Evolutionary conservation across 371 early-diverging fungal species (phyloP).

Genomic region (Mucor mucedo): DNA sequence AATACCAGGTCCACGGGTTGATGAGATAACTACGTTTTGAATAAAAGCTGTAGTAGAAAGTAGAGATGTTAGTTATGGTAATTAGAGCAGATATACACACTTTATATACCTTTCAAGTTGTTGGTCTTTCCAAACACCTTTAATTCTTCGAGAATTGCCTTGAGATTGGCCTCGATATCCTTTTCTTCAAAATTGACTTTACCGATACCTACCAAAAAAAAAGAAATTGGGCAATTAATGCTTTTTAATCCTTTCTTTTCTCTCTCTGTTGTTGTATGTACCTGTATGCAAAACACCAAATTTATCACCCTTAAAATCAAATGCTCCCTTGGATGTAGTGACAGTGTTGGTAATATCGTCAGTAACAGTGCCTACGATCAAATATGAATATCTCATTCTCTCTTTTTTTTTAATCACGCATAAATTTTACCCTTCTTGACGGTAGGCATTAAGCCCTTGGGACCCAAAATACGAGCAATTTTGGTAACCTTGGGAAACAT

Average conservation of each 20-base stretch:
- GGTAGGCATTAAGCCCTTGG: slow-evolving; percentile 95
- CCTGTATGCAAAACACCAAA: slow-evolving; percentile 72
- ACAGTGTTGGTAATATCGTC: slow-evolving; percentile 70
- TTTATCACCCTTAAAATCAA: slow-evolving; percentile 81
- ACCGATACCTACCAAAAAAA: slow-evolving; percentile 38
- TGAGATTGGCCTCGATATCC: slow-evolving; percentile 66
- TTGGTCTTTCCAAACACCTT: slow-evolving; percentile 62
- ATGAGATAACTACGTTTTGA: slow-evolving; percentile 63
- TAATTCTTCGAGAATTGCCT: slow-evolving; percentile 63
- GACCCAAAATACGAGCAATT: slow-evolving; percentile 92
- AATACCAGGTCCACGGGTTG: slow-evolving; percentile 69
- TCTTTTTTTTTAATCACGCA: background rate
- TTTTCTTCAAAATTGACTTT: slow-evolving; percentile 52
- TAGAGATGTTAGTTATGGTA: background rate
- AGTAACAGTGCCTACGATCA: slow-evolving; percentile 71
- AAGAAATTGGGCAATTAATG: no score
- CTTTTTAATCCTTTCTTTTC: no score
- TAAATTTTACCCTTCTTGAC: slow-evolving; percentile 76
- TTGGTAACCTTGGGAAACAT: slow-evolving; percentile 89
- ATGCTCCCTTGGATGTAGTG: slow-evolving; percentile 65
- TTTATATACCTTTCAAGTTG: slow-evolving; percentile 55
- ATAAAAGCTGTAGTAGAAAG: slow-evolving; percentile 49
- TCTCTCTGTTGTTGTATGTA: no score
- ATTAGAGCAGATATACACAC: background rate
- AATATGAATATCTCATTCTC: background rate